Conservation (phyloP, 768 basidiomycete species). For the Fistulinella prunicolor region DNA sequence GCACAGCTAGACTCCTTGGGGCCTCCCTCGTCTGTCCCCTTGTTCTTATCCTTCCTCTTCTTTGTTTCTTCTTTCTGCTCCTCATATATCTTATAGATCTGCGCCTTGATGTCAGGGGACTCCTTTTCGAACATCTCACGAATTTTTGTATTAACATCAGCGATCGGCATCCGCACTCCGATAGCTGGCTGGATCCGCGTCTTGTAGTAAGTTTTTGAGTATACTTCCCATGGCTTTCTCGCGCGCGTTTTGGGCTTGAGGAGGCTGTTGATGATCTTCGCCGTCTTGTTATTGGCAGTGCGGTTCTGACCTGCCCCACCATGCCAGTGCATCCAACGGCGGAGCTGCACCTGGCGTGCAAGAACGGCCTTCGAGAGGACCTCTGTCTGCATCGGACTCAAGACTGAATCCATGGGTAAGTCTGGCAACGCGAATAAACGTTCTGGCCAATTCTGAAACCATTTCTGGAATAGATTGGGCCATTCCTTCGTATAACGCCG, state of each 20-base stretch:
- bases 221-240: background rate
- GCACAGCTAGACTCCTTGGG: too few relatives aligned
- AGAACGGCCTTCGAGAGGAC: background rate
- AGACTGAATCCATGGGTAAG: background rate
- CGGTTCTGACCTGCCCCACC: background rate
- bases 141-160: background rate
- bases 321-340: conserved; percentile 1
- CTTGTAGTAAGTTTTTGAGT: background rate
- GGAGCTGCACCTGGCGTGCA: background rate
- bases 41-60: background rate
- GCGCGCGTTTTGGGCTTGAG: background rate
- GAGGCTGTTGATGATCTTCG: background rate
- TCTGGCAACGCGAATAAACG: background rate
- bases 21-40: background rate
- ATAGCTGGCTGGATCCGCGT: background rate
- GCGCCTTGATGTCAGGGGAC: background rate
- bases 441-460: conserved; percentile 4
- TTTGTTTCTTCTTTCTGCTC: background rate
- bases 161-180: background rate
- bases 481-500: background rate
- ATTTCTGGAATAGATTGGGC: background rate
- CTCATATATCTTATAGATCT: background rate
- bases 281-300: background rate
- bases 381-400: background rate
- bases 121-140: background rate